phyloP scores from a whole-genome alignment of 1,139 yeast species.

The Magnusiomyces fungicola region DNA sequence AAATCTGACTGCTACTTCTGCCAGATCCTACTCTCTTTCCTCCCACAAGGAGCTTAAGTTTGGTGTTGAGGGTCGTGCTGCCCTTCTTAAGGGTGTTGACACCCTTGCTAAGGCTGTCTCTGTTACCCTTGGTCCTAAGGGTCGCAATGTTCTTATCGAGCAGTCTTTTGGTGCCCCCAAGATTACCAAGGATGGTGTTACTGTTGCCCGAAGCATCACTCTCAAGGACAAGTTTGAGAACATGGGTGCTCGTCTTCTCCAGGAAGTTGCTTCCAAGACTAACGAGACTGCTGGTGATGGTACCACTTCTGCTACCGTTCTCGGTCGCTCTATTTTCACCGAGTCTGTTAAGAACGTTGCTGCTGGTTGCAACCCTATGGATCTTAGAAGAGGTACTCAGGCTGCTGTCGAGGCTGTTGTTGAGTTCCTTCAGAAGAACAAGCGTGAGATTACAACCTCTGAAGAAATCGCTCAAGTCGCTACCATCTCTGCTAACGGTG shows the following conservation, averaged over 20 bases:
- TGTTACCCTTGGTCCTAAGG: conserved; percentile 96
- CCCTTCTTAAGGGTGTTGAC: conserved; percentile 91
- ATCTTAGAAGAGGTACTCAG: conserved; percentile 96
- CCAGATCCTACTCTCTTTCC: conserved; percentile 31
- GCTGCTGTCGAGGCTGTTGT: conserved; percentile 98
- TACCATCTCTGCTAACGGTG: conserved; percentile 97
- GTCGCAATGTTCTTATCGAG: conserved; percentile 95
- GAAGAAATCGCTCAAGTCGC: conserved; percentile 99
- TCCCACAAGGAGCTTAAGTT: conserved; percentile 95
- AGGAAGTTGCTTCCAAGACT: conserved; percentile 97
- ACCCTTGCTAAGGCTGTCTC: conserved; percentile 95
- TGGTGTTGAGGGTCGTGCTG: conserved; percentile 98
- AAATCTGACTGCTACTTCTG: conserved; percentile 11
- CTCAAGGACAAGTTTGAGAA: conserved; percentile 93
- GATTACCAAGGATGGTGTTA: conserved; percentile 99
- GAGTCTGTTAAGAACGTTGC: conserved; percentile 98
- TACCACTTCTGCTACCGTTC: conserved; percentile 95
- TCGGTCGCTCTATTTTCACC: conserved; percentile 95
- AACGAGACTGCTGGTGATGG: conserved; percentile 99
- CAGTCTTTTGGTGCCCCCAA: conserved; percentile 97
- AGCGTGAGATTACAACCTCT: conserved; percentile 93
- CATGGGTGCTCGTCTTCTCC: conserved; percentile 91
- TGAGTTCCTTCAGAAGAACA: conserved; percentile 77
- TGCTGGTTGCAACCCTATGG: conserved; percentile 99
- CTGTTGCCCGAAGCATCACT: conserved; percentile 86